Percentiles rank a stretch among this genome's conserved stretches.
These are phyloP conservation scores for Neonectria coccinea DNA, from an alignment of 2,329 filamentous ascomycete genomes.

Conservation along the genomic window DNA sequence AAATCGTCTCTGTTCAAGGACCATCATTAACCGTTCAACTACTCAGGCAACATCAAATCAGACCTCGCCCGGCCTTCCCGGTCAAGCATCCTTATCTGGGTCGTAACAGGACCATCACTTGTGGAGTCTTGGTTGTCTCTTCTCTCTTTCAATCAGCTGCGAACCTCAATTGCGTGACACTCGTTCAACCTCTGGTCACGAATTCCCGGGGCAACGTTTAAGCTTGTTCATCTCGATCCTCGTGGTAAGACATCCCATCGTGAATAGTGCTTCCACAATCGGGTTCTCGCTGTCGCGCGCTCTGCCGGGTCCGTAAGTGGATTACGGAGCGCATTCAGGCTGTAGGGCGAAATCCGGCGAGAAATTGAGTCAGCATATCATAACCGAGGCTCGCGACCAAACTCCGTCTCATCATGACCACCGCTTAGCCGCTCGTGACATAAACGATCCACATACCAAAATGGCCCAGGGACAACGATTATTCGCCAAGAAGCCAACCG, in stretches of 20 bases:
- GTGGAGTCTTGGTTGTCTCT: background rate
- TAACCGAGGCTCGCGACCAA: background rate
- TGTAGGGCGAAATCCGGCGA: background rate
- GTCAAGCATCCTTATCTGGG: background rate
- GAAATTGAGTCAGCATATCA: background rate
- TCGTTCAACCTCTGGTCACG: background rate
- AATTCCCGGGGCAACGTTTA: slow-evolving; percentile 6
- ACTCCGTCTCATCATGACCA: background rate
- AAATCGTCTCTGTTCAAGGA: background rate
- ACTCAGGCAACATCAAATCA: background rate
- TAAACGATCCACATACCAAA: background rate
- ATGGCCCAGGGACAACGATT: background rate
- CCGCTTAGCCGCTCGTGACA: background rate
- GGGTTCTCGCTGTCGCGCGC: no score
- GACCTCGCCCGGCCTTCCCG: background rate
- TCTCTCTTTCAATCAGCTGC: slow-evolving; percentile 5
- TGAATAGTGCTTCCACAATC: background rate
- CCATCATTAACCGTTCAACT: background rate
- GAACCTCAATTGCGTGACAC: slow-evolving; percentile 5
- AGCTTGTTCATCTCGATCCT: slow-evolving; percentile 13
- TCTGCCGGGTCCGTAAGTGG: background rate
- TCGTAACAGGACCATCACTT: background rate
- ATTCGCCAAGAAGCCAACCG: background rate
- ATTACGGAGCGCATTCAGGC: background rate
- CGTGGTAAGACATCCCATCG: background rate